Evolutionary conservation across 768 basidiomycete genomes (phyloP).

Genomic region (Mrakia gelida): DNA sequence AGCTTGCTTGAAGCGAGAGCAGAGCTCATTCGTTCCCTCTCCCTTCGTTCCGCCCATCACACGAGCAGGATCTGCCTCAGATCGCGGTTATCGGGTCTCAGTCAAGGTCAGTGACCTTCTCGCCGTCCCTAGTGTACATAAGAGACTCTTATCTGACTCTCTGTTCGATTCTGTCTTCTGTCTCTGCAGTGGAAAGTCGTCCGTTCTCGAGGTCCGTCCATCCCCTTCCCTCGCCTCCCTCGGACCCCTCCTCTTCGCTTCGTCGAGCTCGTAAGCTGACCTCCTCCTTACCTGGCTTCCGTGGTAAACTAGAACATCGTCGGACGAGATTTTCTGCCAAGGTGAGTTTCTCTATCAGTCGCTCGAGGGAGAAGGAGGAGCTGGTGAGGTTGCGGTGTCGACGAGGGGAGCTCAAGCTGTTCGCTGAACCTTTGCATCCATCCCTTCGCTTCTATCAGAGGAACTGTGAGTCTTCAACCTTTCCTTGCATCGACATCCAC

Average conservation of each 20-base stretch:
- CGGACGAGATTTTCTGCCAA: conserved; percentile 91
- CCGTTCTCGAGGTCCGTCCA: conserved; percentile 47
- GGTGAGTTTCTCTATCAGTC: conserved; percentile 16
- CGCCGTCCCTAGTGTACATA: no score
- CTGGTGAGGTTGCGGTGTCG: no score
- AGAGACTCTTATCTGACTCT: neutral
- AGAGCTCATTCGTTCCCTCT: neutral
- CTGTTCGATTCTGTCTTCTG: neutral
- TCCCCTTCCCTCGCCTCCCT: neutral
- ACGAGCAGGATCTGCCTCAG: conserved; percentile 47
- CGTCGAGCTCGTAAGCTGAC: neutral
- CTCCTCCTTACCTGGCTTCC: neutral
- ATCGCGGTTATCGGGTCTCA: conserved; percentile 50
- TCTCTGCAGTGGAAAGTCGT: conserved; percentile 46
- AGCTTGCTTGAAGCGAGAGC: neutral
- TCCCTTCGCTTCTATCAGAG: conserved; percentile 53
- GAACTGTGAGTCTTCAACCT: conserved; percentile 50
- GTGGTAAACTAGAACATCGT: conserved; percentile 72
- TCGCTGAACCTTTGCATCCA: neutral
- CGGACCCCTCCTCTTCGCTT: neutral
- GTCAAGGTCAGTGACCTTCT: conserved; percentile 34
- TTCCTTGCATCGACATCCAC: no score
- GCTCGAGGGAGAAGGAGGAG: neutral
- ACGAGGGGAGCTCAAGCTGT: neutral
- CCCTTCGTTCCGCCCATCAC: neutral